Base-by-base conservation (phyloP, 2,329 filamentous ascomycete species). In the Metarhizium rileyi region DNA sequence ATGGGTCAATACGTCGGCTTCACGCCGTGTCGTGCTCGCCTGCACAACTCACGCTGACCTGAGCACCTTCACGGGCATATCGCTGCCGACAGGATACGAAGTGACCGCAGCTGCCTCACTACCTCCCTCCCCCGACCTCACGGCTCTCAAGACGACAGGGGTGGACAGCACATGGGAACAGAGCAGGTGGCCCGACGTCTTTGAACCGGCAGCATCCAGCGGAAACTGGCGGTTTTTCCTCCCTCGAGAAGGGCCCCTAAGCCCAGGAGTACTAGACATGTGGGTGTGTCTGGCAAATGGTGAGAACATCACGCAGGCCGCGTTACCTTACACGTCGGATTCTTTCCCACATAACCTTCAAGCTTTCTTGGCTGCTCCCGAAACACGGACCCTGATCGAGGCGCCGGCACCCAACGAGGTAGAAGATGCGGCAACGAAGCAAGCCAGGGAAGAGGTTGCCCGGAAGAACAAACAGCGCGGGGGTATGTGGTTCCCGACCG, bases 401-500 rank as follows among this genome's bases (percentile, higher is more conserved):
- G 2, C 10, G 35, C 16, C 23, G 46, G 25, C 43, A 7, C 84
- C 84, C 0, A 18, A 25, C n/a, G 12, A 23, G 16, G 33, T 28
- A 8, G 45, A 47, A 20, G 18, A 23, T 38, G 45, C 90, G 86
- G 0, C 64, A 90, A 3, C 67, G 81, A 26, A 64, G 90, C 59
- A 88, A 86, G 61, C 59, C 90, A 33, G 86, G 90, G 57, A 69
- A 87, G 38, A 90, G 90, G 70, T 85, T 83, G 61, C 63, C 18
- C 22, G 30, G 14, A 46, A 7, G 20, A 25, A 27, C 18, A 16
- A 36, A 27, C 12, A 38, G 5, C 44, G 48, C 73, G 5, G 62
- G 90, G 45, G 63, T 5, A 80, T 80, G 56, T 90, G 86, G 86
- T 88, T 87, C 61, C 85, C 86, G 0, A 93, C 87, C 0, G 66